phyloP scores from a whole-genome alignment of 257 asterid species.

The Coffea eugenioides region DNA sequence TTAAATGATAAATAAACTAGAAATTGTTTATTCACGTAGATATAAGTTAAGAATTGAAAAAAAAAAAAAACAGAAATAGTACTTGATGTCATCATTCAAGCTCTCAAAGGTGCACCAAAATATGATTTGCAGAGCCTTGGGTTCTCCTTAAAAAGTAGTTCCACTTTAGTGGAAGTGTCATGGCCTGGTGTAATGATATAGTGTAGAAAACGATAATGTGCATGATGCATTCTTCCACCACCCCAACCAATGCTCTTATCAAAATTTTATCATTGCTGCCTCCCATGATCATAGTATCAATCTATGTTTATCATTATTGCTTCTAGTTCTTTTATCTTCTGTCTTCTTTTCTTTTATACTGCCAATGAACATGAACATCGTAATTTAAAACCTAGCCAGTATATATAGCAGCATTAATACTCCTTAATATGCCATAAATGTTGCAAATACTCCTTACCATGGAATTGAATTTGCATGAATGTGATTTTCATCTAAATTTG shows the following conservation, averaged over 20 bases:
- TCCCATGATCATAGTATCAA: background rate
- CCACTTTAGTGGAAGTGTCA: background rate
- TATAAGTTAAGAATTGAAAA: no score
- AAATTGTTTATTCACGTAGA: no score
- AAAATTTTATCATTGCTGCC: background rate
- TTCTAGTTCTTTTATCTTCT: background rate
- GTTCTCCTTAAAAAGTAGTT: constrained; percentile 10
- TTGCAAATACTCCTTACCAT: background rate
- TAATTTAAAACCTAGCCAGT: no score
- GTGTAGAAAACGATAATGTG: constrained; percentile 10
- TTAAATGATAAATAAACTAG: no score
- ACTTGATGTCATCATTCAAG: background rate
- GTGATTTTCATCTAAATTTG: background rate
- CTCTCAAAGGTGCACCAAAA: background rate
- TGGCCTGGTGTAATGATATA: constrained; percentile 6
- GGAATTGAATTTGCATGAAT: background rate
- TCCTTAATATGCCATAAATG: background rate
- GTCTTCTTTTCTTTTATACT: background rate
- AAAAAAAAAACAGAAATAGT: no score
- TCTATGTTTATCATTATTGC: background rate
- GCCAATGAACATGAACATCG: background rate
- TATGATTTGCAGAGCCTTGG: background rate
- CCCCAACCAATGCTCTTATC: constrained; percentile 3
- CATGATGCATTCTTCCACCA: constrained; percentile 17
- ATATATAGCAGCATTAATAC: background rate